Evolutionary conservation across 345 rosid species (phyloP).

Genomic region (Corymbia maculata): DNA sequence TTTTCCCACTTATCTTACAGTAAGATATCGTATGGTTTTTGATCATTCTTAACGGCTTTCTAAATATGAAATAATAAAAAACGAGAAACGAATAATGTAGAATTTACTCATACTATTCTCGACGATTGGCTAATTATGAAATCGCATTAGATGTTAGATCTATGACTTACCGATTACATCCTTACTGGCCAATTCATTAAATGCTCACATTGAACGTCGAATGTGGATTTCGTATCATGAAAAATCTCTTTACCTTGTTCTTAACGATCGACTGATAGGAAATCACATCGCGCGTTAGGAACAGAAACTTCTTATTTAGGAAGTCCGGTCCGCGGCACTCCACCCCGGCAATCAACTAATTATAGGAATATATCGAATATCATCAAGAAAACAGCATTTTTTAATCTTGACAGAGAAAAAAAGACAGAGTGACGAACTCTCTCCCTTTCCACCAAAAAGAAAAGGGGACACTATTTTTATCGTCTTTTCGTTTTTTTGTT

Average conservation of each 20-base stretch:
- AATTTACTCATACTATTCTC: background rate
- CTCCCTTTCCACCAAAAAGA: background rate
- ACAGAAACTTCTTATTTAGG: fast-evolving
- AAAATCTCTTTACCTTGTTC: fast-evolving
- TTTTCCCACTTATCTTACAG: background rate
- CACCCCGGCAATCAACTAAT: background rate
- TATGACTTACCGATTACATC: fast-evolving
- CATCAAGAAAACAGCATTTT: too few species aligned
- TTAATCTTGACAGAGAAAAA: fast-evolving
- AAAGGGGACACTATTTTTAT: background rate
- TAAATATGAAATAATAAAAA: background rate
- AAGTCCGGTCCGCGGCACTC: background rate
- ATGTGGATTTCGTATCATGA: fast-evolving
- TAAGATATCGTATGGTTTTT: background rate
- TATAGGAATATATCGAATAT: background rate
- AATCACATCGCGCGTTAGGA: fast-evolving
- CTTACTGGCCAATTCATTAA: background rate
- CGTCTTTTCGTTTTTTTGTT: background rate
- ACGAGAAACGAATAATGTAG: background rate
- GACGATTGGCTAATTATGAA: background rate
- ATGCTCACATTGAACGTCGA: fast-evolving
- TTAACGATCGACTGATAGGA: fast-evolving
- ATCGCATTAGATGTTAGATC: background rate
- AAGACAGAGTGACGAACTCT: background rate
- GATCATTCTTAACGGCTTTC: background rate